Evolutionary conservation across 2,329 filamentous ascomycete genomes (phyloP), one percentile per base, ranked within the genome.

Genomic region (Aspergillus felis): DNA sequence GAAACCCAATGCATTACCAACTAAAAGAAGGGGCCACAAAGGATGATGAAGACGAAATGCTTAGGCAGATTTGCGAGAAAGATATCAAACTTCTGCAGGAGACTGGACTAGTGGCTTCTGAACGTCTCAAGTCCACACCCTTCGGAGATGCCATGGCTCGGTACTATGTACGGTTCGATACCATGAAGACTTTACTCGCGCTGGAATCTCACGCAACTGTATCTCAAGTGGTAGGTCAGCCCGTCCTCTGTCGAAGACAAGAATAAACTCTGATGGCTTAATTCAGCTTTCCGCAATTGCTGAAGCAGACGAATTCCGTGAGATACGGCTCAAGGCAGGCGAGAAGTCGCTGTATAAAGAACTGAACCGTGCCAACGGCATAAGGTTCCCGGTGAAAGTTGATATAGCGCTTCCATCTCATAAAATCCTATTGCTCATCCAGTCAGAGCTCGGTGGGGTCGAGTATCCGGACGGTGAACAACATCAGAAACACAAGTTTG

Each of bases 101-200:
- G 27, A 72, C 78, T 41, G 76, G 81, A 0, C 77, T 94, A 6
- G 78, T 92, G 12, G 79, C 78, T 1, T 59, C 71, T 1, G 71
- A 78, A 0, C 73, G 73, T 3, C 80, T 93, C 50, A 78, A 75
- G 27, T 85, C 84, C 48, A 93, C 89, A 0, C 84, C 87, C 51
- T 90, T 88, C 66, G 91, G 91, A 1, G 81, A 88, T 56, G 87
- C 88, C 4, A 95, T 96, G 91, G 89, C 90, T 47, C 84, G 85
- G 50, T 95, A 93, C 70, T 93, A 91, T 76, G 78, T 94, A 3
- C 84, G 84, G 24, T 92, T 92, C 64, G 82, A 88, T 41, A 94
- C 90, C 0, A 95, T 94, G 90, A 87, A 86, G 64, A 71, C 79
- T 1, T 79, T 95, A 14, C 75, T 93, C 47, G 77, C 78, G 0